Evolutionary conservation across 768 basidiomycete genomes (phyloP).

Genomic region (Mycena latifolia): DNA sequence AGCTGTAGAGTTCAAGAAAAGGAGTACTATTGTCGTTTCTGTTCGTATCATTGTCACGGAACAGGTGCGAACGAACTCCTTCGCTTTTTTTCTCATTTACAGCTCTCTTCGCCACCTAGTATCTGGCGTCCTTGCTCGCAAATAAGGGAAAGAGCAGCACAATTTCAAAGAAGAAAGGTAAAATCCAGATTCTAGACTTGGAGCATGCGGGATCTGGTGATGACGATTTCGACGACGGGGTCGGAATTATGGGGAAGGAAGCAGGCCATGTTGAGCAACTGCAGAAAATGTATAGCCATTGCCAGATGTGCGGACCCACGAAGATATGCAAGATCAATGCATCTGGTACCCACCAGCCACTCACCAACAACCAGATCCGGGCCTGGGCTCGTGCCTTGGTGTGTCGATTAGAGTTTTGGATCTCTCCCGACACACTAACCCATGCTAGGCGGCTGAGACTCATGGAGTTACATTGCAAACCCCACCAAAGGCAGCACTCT

Average conservation of each 20-base stretch:
- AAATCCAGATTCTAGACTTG: conserved; percentile 11
- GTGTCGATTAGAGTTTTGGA: too few species aligned
- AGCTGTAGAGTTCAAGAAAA: background rate
- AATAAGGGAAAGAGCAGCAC: background rate
- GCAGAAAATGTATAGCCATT: background rate
- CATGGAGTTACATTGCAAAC: too few species aligned
- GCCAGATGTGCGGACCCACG: conserved; percentile 6
- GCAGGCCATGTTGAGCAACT: background rate
- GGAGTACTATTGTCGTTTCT: background rate
- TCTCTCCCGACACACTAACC: too few species aligned
- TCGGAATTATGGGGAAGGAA: conserved; percentile 4
- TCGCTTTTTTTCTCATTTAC: too few species aligned
- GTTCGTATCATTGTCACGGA: background rate
- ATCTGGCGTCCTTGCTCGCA: background rate
- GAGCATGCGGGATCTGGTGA: conserved; percentile 12
- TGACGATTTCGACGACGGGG: conserved; percentile 17
- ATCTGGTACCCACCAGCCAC: conserved; percentile 1
- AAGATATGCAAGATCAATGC: conserved; percentile 23
- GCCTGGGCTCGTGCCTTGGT: conserved; percentile 6
- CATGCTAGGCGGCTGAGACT: too few species aligned
- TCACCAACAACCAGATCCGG: background rate
- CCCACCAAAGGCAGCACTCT: too few species aligned
- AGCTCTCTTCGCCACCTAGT: too few species aligned
- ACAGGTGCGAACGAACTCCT: too few species aligned
- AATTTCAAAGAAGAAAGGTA: background rate